These are phyloP conservation scores for Trichopus zeylanicus DNA, from an alignment of 116 monocot species.

Conservation along the genomic window DNA sequence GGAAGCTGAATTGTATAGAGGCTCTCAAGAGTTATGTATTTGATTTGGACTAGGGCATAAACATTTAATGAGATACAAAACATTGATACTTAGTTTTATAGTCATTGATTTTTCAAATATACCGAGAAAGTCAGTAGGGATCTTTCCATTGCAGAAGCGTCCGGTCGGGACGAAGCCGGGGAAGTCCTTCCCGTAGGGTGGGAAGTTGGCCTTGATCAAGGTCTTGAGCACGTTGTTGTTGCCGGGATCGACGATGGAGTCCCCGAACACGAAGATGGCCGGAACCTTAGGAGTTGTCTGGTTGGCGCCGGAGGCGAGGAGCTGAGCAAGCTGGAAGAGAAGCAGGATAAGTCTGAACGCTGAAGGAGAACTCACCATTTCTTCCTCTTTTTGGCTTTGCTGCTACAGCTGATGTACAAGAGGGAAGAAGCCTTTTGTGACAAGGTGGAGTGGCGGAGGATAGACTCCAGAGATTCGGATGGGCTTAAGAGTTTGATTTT, in stretches of 20 bases:
- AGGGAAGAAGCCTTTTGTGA: too few species aligned
- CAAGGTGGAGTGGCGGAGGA: too few species aligned
- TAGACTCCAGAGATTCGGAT: too few species aligned
- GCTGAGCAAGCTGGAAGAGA: too few species aligned
- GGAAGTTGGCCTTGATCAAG: conserved; percentile 20
- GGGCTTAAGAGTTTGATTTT: too few species aligned
- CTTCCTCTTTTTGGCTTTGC: too few species aligned
- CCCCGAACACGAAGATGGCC: conserved; percentile 23
- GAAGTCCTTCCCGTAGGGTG: conserved; percentile 27
- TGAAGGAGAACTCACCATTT: too few species aligned
- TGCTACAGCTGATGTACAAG: too few species aligned
- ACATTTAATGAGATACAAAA: not conserved
- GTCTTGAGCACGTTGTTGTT: conserved; percentile 29
- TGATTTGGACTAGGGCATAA: too few species aligned
- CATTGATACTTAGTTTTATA: not conserved
- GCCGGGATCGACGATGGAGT: conserved; percentile 29
- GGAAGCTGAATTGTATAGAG: conserved; percentile 29
- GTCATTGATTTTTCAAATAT: too few species aligned
- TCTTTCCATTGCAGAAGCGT: conserved; percentile 24
- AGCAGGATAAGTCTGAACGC: too few species aligned
- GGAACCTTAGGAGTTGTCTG: not conserved
- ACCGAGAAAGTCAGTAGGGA: conserved; percentile 27
- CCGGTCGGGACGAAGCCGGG: conserved; percentile 11
- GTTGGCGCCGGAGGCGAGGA: too few species aligned
- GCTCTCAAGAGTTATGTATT: not conserved